Base-by-base conservation (phyloP, 805 yeast species). In the Candida methanosorbosa region DNA sequence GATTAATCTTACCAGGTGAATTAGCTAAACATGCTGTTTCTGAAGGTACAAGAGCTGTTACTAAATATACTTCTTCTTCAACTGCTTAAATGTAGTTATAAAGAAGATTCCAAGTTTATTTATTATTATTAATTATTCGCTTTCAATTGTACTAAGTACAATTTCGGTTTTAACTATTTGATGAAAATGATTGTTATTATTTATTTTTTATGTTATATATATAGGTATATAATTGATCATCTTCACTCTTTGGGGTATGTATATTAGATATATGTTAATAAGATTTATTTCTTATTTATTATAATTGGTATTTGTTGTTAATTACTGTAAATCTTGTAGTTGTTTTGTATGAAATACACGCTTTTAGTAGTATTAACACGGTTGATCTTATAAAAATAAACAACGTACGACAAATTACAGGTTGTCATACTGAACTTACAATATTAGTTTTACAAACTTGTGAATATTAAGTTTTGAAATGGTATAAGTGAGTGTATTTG, bases 31-130 rank as follows among this genome's bases (percentile, higher is more conserved):
- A 88, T 71, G 96, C 97, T 59, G 95, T 87, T 56, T 82, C 95
- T 56, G 97, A 88, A 73, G 97, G 97, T 76, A 86, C 95, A 53
- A 84, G 95, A 78, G 94, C 96, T 64, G 95, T 86, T 56, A 84
- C 95, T 66, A 86, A 86, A 74, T 86, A 85, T 78, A 81, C 95
- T 56, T 81, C 95, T 59, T 72, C 63, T 35, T 54, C 63, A 39
- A 55, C 63, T 27, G 63, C 62, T 56, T 59, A 53, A 53, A 34
- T 34, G 30, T n/a, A n/a, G n/a, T n/a, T n/a, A n/a, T n/a, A n/a
- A n/a, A n/a, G n/a, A n/a, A n/a, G 15, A 20, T 8, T 20, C 9
- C 9, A 8, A 20, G 9, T 8, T 9, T 20, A 20, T 20, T 20
- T 20, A 20, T 9, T 20, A 20, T 20, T 20, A 20, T 20, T 20